Evolutionary conservation across 768 basidiomycete genomes (phyloP), one percentile per base, ranked within the genome.

Genomic region (Kwoniella sp.): DNA sequence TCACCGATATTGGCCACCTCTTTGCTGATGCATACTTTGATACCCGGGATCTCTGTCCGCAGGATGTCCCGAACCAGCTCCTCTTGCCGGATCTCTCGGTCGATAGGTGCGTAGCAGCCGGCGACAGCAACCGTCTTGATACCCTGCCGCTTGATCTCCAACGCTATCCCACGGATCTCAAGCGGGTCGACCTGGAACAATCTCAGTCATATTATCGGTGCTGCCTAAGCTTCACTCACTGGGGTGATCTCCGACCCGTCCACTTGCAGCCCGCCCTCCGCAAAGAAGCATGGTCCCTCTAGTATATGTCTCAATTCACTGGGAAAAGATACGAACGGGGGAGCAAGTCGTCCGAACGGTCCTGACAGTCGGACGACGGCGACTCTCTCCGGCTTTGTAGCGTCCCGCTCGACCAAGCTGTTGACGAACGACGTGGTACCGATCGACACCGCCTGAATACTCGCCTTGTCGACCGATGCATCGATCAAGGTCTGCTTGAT

Each of bases 341-440:
- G 84, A 15, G 78, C 78, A 28, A 81, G 46, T 27, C 57, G 74
- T 2, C 81, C 81, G 67, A 81, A 83, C 0, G 81, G 81, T 3
- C 80, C 81, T 39, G 81, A 82, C 6, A 85, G 76, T 49, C 84
- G 79, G 41, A 85, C 77, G 31, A 85, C 82, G 0, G 82, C 84
- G 0, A 85, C 83, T 39, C 79, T 79, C 38, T 78, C 77, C 12
- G 85, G 71, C n/a, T 80, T 76, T 2, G 77, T 56, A 5, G 78
- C 70, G 65, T 84, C 80, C 22, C 78, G 67, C 71, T 84, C 82
- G 15, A 85, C 76, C 2, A 85, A 78, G 1, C 82, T 82, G 56
- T 85, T 82, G 22, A 82, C 76, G 51, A 82, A 82, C 63, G 80
- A 79, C 76, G 83, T 84, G 0, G 83, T 84, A 28, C 84, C 84